These are phyloP conservation scores for Metschnikowia rubicola DNA, from an alignment of 805 yeast genomes.

Conservation along the genomic window DNA sequence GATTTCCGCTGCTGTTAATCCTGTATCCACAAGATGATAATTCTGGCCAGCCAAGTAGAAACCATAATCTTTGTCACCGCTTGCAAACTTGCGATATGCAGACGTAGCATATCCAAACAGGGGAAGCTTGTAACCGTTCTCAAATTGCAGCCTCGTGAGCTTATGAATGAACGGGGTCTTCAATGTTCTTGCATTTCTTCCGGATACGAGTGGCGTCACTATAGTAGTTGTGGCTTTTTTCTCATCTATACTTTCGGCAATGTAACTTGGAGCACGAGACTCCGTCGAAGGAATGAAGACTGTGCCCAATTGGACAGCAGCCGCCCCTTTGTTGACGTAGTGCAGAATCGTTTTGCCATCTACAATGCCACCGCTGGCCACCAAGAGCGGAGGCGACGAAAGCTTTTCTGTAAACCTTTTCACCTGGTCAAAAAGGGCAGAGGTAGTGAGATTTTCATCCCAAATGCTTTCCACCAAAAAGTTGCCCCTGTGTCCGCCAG, in stretches of 20 bases:
- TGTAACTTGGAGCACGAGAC: constrained; percentile 19
- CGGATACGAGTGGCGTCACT: constrained; percentile 36
- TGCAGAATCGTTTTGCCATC: constrained; percentile 27
- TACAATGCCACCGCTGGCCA: constrained; percentile 56
- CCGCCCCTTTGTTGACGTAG: constrained; percentile 41
- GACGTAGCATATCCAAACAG: constrained; percentile 33
- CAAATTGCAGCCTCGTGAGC: constrained; percentile 13
- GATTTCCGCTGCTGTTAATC: constrained; percentile 21
- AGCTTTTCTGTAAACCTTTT: constrained; percentile 1
- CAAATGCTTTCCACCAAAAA: constrained; percentile 24
- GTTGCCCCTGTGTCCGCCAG: constrained; percentile 64
- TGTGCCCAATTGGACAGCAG: constrained; percentile 57
- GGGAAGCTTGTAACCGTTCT: constrained; percentile 22
- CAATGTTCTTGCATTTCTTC: constrained; percentile 37
- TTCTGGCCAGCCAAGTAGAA: constrained; percentile 38
- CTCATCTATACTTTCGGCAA: constrained; percentile 12
- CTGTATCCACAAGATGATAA: constrained; percentile 22
- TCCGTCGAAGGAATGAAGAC: constrained; percentile 42
- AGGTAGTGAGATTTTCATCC: constrained; percentile 38
- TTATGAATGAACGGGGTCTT: constrained; percentile 32
- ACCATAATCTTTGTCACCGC: constrained; percentile 18
- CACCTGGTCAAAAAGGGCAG: constrained; percentile 24
- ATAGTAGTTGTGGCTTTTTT: constrained; percentile 20
- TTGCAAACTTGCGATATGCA: constrained; percentile 28
- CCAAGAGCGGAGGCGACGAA: constrained; percentile 25